phyloP scores from a whole-genome alignment of 345 rosid genomes.

The Dimocarpus longan region DNA sequence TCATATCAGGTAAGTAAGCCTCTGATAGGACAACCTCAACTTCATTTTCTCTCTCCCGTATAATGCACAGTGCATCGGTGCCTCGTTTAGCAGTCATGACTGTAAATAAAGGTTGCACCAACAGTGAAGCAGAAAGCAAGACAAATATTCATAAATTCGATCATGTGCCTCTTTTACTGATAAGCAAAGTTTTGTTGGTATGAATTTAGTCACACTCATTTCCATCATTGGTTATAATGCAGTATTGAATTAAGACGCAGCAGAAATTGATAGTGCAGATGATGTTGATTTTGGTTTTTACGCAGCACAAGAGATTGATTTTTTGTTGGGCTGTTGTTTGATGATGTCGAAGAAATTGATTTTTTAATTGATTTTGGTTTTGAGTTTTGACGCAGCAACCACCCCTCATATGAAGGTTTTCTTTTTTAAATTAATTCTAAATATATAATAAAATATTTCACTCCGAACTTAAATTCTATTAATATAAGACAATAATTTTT shows the following conservation, averaged over 20 bases:
- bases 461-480: too few relatives aligned
- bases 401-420: too few relatives aligned
- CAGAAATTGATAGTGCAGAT: too few relatives aligned
- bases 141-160: not conserved
- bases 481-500: too few relatives aligned
- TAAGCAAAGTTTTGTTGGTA: not conserved
- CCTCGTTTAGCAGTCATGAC: slow-evolving; percentile 47
- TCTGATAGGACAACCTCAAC: slow-evolving; percentile 55
- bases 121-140: not conserved
- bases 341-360: too few relatives aligned
- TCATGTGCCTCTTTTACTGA: not conserved
- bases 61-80: slow-evolving; percentile 38
- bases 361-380: too few relatives aligned
- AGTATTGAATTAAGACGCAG: not conserved
- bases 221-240: not conserved
- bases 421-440: too few relatives aligned
- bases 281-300: too few relatives aligned
- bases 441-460: too few relatives aligned
- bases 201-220: not conserved
- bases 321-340: too few relatives aligned
- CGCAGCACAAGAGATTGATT: too few relatives aligned
- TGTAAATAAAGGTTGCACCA: slow-evolving; percentile 22
- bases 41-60: slow-evolving; percentile 29
- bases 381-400: too few relatives aligned
- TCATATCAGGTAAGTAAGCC: slow-evolving; percentile 46